Percentiles rank a stretch among this genome's conserved stretches.
These are phyloP conservation scores for Leccinum boreale DNA, from an alignment of 768 basidiomycete species.

Conservation along the genomic window DNA sequence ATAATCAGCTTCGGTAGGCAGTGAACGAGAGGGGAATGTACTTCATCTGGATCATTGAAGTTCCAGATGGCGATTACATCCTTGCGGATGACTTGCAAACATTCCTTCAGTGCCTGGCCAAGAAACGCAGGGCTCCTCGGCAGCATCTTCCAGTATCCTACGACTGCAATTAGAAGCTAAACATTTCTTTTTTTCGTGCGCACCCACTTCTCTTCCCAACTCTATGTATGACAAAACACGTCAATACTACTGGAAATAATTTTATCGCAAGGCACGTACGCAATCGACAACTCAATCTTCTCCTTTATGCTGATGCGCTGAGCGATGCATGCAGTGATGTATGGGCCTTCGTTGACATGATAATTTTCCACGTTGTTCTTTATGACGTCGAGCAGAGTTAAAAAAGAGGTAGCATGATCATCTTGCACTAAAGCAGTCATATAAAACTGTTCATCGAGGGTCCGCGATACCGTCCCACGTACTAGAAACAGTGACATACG, in stretches of 20 bases:
- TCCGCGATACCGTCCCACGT: background rate
- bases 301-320: background rate
- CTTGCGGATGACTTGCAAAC: background rate
- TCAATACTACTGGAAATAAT: background rate
- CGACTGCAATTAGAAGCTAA: background rate
- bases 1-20: background rate
- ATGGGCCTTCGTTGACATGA: background rate
- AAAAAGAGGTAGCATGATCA: background rate
- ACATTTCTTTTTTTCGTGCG: accelerated
- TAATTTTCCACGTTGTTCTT: background rate
- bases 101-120: background rate
- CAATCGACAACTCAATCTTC: background rate
- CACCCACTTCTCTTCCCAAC: background rate
- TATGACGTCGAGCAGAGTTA: accelerated
- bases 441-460: background rate
- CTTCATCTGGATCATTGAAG: background rate
- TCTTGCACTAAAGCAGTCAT: background rate
- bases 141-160: background rate
- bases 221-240: background rate
- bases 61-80: background rate
- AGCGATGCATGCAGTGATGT: accelerated
- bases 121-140: background rate
- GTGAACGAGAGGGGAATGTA: background rate
- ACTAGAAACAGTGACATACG: background rate
- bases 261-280: background rate